These are phyloP conservation scores for Elongisporangium senticosum DNA, from an alignment of 352 stramenopile species.

Conservation along the genomic window DNA sequence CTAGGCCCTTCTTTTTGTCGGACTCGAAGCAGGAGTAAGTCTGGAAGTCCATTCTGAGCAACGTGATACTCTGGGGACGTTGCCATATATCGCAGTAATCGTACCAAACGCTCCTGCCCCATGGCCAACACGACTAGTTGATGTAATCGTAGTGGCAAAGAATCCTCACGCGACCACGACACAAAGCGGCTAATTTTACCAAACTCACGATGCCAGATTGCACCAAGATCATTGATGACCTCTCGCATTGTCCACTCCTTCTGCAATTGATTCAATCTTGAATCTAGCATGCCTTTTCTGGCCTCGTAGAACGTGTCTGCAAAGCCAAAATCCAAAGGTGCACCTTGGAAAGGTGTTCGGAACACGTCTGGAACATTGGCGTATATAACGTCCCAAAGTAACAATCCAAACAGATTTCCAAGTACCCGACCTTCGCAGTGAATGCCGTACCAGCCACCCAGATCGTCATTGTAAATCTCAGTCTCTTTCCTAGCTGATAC, in stretches of 20 bases:
- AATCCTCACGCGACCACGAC: constrained; percentile 31
- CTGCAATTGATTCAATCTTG: constrained; percentile 32
- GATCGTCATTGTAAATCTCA: background rate
- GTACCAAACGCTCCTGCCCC: constrained; percentile 28
- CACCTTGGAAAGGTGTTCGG: constrained; percentile 77
- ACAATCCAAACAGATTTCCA: constrained; percentile 71
- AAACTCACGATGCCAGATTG: constrained; percentile 33
- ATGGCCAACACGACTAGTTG: constrained; percentile 48
- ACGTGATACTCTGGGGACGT: constrained; percentile 64
- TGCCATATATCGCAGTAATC: constrained; percentile 56
- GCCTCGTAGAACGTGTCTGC: constrained; percentile 42
- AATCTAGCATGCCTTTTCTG: constrained; percentile 39
- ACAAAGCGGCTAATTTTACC: constrained; percentile 65
- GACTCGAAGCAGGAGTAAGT: constrained; percentile 52
- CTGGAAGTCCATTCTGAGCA: constrained; percentile 67
- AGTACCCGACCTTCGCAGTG: constrained; percentile 79
- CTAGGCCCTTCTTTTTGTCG: background rate
- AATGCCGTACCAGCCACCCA: constrained; percentile 76
- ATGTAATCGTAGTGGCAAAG: constrained; percentile 37
- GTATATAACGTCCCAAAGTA: constrained; percentile 89
- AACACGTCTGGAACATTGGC: constrained; percentile 76
- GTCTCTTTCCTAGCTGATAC: constrained; percentile 5
- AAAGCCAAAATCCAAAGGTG: constrained; percentile 68
- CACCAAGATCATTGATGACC: constrained; percentile 29
- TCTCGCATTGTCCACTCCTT: constrained; percentile 31